Percentiles rank a stretch among this genome's conserved stretches.
Conservation (phyloP, 768 basidiomycete species). For the Kwoniella pini region DNA sequence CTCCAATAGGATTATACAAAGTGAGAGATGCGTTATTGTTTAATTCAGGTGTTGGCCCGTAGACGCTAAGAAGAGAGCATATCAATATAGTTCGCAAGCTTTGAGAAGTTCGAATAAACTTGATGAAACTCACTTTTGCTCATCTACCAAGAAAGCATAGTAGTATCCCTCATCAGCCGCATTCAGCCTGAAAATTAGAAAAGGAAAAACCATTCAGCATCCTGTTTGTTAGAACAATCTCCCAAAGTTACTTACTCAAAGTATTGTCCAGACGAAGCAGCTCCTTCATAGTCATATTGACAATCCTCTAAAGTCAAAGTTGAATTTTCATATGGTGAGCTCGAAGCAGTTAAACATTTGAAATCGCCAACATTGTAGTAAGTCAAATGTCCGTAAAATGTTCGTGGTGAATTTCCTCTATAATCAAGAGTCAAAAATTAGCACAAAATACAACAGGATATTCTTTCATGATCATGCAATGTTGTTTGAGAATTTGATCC, state of each 20-base stretch:
- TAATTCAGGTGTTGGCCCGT: constrained; percentile 18
- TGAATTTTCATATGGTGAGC: constrained; percentile 6
- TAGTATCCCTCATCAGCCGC: constrained; percentile 5
- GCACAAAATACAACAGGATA: too few relatives aligned
- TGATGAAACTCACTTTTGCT: neutral
- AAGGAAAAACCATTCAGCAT: too few relatives aligned
- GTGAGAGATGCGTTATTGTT: constrained; percentile 6
- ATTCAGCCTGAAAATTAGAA: neutral
- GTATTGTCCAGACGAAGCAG: constrained; percentile 20
- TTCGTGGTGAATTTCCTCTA: constrained; percentile 15
- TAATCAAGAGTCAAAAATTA: neutral
- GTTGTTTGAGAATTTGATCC: neutral
- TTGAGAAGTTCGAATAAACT: too few relatives aligned
- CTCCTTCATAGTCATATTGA: constrained; percentile 23
- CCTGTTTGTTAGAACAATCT: neutral
- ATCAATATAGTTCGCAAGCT: too few relatives aligned
- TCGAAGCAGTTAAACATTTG: constrained; percentile 19
- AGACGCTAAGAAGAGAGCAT: constrained; percentile 8
- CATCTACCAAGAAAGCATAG: constrained; percentile 7
- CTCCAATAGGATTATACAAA: constrained; percentile 16
- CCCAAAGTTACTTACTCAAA: constrained; percentile 8
- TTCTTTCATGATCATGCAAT: neutral
- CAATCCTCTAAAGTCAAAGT: constrained; percentile 15
- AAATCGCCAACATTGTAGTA: constrained; percentile 17
- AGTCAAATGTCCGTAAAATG: constrained; percentile 27